Conservation (phyloP, 768 basidiomycete genomes). For the Mycena kentingensis region DNA sequence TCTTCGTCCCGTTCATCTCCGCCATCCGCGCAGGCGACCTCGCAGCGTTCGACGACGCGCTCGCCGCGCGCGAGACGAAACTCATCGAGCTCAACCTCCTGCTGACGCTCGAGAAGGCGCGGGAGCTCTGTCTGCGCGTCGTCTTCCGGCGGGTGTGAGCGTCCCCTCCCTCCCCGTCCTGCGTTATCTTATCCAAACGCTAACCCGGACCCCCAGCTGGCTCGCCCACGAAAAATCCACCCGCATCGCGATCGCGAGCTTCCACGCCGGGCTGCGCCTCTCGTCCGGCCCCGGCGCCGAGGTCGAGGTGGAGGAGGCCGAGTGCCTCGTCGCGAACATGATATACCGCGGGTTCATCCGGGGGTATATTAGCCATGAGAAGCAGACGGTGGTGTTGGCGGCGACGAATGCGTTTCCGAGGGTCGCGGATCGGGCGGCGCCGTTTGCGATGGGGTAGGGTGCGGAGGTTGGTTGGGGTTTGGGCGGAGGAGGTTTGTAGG, state of each 20-base stretch:
- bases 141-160: background rate
- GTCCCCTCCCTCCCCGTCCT: too few species aligned
- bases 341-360: conserved; percentile 92
- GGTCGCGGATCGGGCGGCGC: conserved; percentile 60
- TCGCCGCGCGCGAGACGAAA: background rate
- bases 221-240: background rate
- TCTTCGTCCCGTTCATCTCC: conserved; percentile 81
- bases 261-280: background rate
- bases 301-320: conserved; percentile 66
- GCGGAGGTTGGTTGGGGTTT: too few species aligned
- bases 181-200: too few species aligned
- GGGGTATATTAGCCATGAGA: conserved; percentile 96
- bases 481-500: too few species aligned
- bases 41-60: conserved; percentile 71
- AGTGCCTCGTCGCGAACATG: conserved; percentile 94
- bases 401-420: conserved; percentile 79
- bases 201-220: too few species aligned
- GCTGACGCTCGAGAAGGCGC: background rate
- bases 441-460: conserved; percentile 46
- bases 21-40: conserved; percentile 85
- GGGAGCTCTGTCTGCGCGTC: background rate
- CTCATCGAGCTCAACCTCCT: background rate
- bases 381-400: conserved; percentile 90
- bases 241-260: background rate
- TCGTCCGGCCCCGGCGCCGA: background rate